Conservation (phyloP, 106 monocot genomes). For the Dioscorea zingiberensis region DNA sequence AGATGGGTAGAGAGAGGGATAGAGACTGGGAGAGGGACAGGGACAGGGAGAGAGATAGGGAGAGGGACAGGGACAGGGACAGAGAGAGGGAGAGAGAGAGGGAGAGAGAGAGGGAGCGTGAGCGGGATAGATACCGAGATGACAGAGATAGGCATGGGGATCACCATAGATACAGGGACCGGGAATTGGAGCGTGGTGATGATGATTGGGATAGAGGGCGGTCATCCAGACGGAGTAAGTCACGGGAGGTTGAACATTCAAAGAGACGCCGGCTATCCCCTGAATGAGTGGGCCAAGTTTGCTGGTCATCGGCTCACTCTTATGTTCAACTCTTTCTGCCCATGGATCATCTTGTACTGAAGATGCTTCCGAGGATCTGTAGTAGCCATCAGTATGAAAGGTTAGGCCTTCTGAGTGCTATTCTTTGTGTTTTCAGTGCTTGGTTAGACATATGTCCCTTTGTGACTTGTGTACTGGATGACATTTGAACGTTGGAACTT, state of each 20-base stretch:
- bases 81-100: conserved; percentile 28
- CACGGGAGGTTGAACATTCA: conserved; percentile 69
- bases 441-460: background rate
- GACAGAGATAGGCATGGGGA: conserved; percentile 65
- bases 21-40: conserved; percentile 44
- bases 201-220: conserved; percentile 75
- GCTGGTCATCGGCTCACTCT: background rate
- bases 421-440: conserved; percentile 3
- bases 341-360: conserved; percentile 1
- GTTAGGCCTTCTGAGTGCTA: conserved; percentile 17
- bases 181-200: conserved; percentile 39
- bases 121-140: conserved; percentile 64
- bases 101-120: conserved; percentile 35
- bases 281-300: conserved; percentile 12
- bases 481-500: conserved; percentile 2
- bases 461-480: conserved; percentile 4
- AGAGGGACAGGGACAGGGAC: conserved; percentile 26
- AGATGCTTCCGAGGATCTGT: conserved; percentile 21
- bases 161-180: conserved; percentile 53
- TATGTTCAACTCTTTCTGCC: background rate
- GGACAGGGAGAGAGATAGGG: conserved; percentile 28
- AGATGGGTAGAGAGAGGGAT: conserved; percentile 35
- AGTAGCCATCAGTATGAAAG: background rate
- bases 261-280: conserved; percentile 57
- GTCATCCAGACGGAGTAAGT: conserved; percentile 58